These are phyloP conservation scores for Rhodosporidiobolus sp. DNA, from an alignment of 768 basidiomycete species.

Conservation along the genomic window DNA sequence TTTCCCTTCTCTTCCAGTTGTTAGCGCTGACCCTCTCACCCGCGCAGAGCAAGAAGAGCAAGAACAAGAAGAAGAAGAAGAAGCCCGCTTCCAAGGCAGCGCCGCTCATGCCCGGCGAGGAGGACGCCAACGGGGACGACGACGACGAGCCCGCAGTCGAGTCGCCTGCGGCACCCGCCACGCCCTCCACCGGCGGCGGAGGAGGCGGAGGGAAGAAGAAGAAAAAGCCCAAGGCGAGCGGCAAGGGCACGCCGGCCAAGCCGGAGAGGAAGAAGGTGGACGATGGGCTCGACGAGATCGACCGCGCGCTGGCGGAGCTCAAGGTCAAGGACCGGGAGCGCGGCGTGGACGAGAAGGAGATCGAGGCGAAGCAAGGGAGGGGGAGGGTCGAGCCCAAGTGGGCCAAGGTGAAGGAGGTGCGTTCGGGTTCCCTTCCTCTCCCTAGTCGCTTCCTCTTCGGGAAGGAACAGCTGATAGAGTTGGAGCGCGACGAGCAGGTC, in stretches of 20 bases:
- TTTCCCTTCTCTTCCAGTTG: too few species aligned
- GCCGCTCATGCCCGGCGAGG: not conserved
- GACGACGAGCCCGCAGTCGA: not conserved
- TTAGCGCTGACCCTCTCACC: not conserved
- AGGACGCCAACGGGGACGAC: not conserved
- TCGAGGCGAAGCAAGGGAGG: not conserved
- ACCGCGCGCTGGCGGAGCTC: constrained; percentile 79
- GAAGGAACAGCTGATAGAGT: not conserved
- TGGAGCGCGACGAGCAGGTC: constrained; percentile 50
- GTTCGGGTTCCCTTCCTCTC: not conserved
- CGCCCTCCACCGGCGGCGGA: not conserved
- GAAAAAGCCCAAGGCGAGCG: constrained; percentile 14
- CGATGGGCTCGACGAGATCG: constrained; percentile 75
- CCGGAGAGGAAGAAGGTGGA: constrained; percentile 42
- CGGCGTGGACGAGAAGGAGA: constrained; percentile 41
- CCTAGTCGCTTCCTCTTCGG: not conserved
- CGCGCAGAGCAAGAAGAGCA: constrained; percentile 25
- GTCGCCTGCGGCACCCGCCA: not conserved
- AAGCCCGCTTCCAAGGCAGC: constrained; percentile 30
- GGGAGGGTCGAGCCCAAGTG: constrained; percentile 27
- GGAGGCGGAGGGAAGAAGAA: not conserved
- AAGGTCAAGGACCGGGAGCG: constrained; percentile 20
- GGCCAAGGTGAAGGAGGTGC: constrained; percentile 25
- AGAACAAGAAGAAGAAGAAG: constrained; percentile 47
- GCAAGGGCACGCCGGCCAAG: constrained; percentile 2